Conservation (phyloP, 2,329 filamentous ascomycete species). For the Dactylellina haptotyla region DNA sequence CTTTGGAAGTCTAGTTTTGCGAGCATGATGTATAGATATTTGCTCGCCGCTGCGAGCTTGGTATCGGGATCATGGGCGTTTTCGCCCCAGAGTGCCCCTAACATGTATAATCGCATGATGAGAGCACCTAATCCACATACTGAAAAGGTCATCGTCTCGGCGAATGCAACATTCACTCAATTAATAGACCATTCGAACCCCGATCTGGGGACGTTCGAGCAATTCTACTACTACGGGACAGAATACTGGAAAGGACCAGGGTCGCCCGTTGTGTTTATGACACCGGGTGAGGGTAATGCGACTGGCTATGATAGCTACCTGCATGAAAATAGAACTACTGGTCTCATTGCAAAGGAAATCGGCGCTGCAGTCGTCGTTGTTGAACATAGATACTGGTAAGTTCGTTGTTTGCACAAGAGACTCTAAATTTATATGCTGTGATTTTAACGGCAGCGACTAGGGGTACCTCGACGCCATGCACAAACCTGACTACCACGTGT, state of each 20-base stretch:
- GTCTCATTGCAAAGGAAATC: slow-evolving; percentile 66
- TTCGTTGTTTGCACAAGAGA: background rate
- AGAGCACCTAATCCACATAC: background rate
- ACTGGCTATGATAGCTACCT: slow-evolving; percentile 66
- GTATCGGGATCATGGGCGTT: background rate
- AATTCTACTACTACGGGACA: slow-evolving; percentile 67
- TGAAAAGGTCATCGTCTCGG: background rate
- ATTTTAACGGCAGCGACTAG: slow-evolving; percentile 65
- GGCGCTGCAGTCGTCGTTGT: slow-evolving; percentile 68
- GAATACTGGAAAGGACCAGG: slow-evolving; percentile 68
- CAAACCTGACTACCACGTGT: slow-evolving; percentile 66
- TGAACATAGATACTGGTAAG: slow-evolving; percentile 63
- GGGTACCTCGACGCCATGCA: slow-evolving; percentile 68
- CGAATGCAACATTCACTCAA: slow-evolving; percentile 65
- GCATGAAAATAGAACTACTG: slow-evolving; percentile 65
- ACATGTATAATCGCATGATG: slow-evolving; percentile 15
- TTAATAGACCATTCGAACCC: slow-evolving; percentile 70
- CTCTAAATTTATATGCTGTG: background rate
- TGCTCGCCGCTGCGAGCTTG: background rate
- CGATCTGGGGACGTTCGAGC: slow-evolving; percentile 67
- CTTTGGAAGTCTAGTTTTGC: background rate
- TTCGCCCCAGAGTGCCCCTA: background rate
- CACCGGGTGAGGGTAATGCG: slow-evolving; percentile 67
- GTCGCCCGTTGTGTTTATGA: slow-evolving; percentile 67
- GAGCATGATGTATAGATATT: background rate